Conservation (phyloP, 2,329 filamentous ascomycete genomes). For the Trichoderma koningii region DNA sequence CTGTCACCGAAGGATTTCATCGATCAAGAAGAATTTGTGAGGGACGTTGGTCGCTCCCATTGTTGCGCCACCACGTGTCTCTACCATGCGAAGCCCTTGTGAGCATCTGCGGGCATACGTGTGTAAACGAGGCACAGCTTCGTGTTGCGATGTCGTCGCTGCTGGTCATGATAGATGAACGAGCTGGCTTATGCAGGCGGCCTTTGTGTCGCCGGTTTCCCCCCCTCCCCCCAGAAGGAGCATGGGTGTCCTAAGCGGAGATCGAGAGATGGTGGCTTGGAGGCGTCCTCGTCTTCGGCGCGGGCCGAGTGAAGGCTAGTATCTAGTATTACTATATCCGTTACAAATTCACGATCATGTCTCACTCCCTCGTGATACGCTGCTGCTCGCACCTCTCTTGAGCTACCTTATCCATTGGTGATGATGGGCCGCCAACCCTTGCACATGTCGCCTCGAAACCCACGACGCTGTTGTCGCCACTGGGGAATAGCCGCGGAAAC, state of each 20-base stretch:
- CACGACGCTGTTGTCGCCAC: background rate
- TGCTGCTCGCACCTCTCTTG: background rate
- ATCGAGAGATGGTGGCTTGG: background rate
- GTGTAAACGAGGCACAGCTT: background rate
- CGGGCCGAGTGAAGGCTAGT: slow-evolving; percentile 11
- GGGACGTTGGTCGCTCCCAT: slow-evolving; percentile 4
- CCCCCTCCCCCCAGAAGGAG: background rate
- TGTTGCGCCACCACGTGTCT: slow-evolving; percentile 23
- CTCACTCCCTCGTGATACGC: background rate
- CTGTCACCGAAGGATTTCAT: background rate
- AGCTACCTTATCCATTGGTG: background rate
- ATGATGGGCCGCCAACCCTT: background rate
- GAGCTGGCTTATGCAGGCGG: background rate
- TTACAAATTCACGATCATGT: background rate
- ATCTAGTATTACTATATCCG: background rate
- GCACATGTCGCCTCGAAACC: too few species aligned
- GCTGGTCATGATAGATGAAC: background rate
- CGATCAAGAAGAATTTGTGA: background rate
- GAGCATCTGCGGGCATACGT: background rate
- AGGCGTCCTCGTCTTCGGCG: background rate
- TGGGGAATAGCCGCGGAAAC: too few species aligned
- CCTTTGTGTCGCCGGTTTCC: background rate
- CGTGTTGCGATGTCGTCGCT: background rate
- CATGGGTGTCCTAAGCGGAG: background rate
- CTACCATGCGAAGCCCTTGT: background rate